Base-by-base conservation (phyloP, 805 yeast genomes). In the Candida tammaniensis region DNA sequence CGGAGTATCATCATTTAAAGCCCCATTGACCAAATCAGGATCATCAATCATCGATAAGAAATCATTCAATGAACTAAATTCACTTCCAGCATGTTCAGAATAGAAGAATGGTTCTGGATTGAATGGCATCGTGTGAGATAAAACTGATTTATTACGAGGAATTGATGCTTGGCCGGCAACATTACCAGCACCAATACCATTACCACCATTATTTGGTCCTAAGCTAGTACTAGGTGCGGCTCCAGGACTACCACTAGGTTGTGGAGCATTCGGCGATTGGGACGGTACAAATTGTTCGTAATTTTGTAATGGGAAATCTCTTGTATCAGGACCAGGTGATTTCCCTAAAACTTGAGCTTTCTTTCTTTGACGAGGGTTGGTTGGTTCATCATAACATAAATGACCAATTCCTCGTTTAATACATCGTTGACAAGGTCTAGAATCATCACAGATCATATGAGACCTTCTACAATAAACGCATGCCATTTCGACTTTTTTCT, bases 391-490 rank as follows among this genome's bases (percentile, higher is more conserved):
- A 40, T 76, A 82, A 51, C 98, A 89, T 19, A 89, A 59, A 57
- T 88, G 95, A 3, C 93, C 89, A 30, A 89, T 91, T 24, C 85
- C 85, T 46, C 97, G 68, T 57, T 84, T 86, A 7, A 89, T 69
- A 59, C 98, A 89, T 27, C 96, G 68, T 32, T 79, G 74, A 51
- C 95, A 86, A 5, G 93, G 79, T 49, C 86, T 59, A 13, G 76
- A 64, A 26, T 80, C 82, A 55, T 88, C 95, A 61, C 98, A 89
- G 19, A 87, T 84, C 89, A 89, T 86, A 56, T 89, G 98, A 0
- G 96, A 86, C 35, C 98, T 68, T 24, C 96, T 75, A 55, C 97
- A 89, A 52, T 85, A 89, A 1, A 89, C 83, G 61, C 98, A 89
- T 0, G 98, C 95, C 31, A 72, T 64, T 14, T 66, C 74, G 10